Percentiles rank a stretch among this genome's conserved stretches.
Evolutionary conservation across 352 stramenopile species (phyloP).

Genomic region (Phytophthora cryptogea): DNA sequence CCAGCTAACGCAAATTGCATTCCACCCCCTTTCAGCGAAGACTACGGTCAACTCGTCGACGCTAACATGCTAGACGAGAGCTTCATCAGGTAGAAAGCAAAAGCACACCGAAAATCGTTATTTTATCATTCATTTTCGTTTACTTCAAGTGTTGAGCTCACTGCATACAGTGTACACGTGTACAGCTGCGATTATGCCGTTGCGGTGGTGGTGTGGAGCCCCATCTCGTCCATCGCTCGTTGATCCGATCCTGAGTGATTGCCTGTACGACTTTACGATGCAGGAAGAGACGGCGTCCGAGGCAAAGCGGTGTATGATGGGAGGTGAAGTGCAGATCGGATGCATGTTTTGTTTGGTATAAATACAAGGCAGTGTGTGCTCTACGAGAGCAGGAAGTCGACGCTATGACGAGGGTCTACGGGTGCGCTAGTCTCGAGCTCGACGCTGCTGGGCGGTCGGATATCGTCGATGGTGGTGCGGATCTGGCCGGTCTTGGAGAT

Average conservation of each 20-base stretch:
- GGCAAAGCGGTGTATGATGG: slow-evolving; percentile 23
- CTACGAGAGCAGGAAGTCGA: slow-evolving; percentile 55
- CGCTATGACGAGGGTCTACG: slow-evolving; percentile 33
- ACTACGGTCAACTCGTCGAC: slow-evolving; percentile 17
- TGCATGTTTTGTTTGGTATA: slow-evolving; percentile 14
- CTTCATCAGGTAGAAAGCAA: neutral
- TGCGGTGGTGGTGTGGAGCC: slow-evolving; percentile 12
- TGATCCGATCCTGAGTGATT: slow-evolving; percentile 14
- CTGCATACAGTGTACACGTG: too few relatives aligned
- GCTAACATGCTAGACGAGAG: slow-evolving; percentile 10
- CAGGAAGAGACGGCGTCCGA: slow-evolving; percentile 27
- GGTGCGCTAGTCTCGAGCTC: slow-evolving; percentile 1
- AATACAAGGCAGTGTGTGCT: slow-evolving; percentile 23
- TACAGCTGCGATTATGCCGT: slow-evolving; percentile 6
- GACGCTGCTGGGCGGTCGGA: slow-evolving; percentile 10
- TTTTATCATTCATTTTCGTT: slow-evolving; percentile 16
- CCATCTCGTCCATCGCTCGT: slow-evolving; percentile 22
- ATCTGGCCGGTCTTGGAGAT: slow-evolving; percentile 71
- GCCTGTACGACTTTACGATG: slow-evolving; percentile 14
- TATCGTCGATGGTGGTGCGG: slow-evolving; percentile 26
- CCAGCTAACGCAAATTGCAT: neutral
- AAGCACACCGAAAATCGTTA: slow-evolving; percentile 5
- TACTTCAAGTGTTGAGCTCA: neutral
- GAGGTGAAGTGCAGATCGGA: neutral
- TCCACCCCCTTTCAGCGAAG: slow-evolving; percentile 14